Evolutionary conservation across 306 rosid species (phyloP).

Genomic region (Cotoneaster glaucophyllus): DNA sequence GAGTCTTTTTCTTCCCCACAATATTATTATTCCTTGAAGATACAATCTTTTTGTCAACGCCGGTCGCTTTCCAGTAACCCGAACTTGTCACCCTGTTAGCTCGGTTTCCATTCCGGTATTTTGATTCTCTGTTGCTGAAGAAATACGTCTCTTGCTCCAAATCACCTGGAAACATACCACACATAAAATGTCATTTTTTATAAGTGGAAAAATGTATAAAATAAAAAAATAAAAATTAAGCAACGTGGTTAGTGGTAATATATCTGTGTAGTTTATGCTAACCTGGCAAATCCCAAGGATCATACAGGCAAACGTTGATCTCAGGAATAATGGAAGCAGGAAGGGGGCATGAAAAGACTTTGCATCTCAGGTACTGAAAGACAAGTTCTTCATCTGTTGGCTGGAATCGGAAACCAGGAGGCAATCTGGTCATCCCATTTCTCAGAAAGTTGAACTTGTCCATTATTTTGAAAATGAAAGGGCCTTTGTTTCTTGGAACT

Average conservation of each 20-base stretch:
- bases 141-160: conserved; percentile 58
- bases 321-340: conserved; percentile 86
- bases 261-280: neutral
- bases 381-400: conserved; percentile 94
- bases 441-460: conserved; percentile 44
- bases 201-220: neutral
- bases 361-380: conserved; percentile 70
- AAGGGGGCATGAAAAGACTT: conserved; percentile 59
- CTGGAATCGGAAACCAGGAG: conserved; percentile 93
- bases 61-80: conserved; percentile 87
- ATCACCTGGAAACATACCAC: conserved; percentile 26
- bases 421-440: conserved; percentile 61
- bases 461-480: conserved; percentile 16
- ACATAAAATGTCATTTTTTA: neutral
- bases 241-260: neutral
- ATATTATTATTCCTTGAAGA: conserved; percentile 28
- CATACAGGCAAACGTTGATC: conserved; percentile 52
- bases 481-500: neutral
- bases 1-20: conserved; percentile 60
- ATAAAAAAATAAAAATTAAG: neutral
- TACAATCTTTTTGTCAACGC: conserved; percentile 55
- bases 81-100: conserved; percentile 59
- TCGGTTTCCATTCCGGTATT: conserved; percentile 50
- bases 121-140: conserved; percentile 57
- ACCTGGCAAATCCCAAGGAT: conserved; percentile 97